phyloP scores from a whole-genome alignment of 129 eudicot genomes.

The Arctium minus region DNA sequence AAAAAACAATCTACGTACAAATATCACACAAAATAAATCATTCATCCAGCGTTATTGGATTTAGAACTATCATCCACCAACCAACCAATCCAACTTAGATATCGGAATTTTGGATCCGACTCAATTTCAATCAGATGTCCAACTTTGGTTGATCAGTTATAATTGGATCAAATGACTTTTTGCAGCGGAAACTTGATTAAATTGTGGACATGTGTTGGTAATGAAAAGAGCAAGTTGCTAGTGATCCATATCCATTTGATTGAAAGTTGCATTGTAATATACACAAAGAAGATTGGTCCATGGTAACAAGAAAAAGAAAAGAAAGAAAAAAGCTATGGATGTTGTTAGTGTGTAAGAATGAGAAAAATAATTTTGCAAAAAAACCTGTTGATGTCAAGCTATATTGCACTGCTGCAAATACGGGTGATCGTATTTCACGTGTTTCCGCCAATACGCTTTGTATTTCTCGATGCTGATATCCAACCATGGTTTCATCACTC shows the following conservation, averaged over 20 bases:
- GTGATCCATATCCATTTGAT: background rate
- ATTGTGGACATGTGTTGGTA: background rate
- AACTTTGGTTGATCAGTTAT: background rate
- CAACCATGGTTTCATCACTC: conserved; percentile 94
- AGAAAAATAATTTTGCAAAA: conserved; percentile 23
- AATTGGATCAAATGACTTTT: background rate
- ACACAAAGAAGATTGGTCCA: background rate
- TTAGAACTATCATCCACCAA: background rate
- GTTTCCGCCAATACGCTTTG: conserved; percentile 72
- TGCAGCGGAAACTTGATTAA: background rate
- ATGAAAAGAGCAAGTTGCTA: background rate
- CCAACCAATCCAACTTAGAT: background rate
- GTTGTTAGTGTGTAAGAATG: conserved; percentile 30
- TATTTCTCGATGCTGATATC: conserved; percentile 71
- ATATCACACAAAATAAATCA: no score
- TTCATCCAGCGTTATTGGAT: background rate
- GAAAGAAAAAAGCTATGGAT: background rate
- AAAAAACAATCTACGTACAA: no score
- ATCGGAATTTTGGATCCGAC: background rate
- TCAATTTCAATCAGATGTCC: background rate
- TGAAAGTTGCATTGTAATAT: background rate
- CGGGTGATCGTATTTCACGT: conserved; percentile 66
- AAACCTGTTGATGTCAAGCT: conserved; percentile 24
- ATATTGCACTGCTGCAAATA: conserved; percentile 85
- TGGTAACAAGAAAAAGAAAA: background rate